These are phyloP conservation scores for Baorangia bicolor DNA, from an alignment of 768 basidiomycete genomes.

Conservation along the genomic window DNA sequence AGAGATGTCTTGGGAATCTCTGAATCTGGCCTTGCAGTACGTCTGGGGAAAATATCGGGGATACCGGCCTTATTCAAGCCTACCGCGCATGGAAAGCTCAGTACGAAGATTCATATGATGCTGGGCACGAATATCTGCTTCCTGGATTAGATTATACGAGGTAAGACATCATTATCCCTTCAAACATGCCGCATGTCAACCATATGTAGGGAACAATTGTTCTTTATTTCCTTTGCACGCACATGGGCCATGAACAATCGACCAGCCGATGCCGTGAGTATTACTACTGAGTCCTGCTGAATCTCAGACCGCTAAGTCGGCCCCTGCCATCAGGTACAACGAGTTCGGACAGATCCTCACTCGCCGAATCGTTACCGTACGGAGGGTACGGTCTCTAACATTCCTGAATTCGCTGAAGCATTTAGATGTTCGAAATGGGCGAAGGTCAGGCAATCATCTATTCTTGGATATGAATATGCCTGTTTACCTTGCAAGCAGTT, in stretches of 20 bases:
- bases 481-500: slow-evolving; percentile 43
- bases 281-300: neutral
- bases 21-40: slow-evolving; percentile 50
- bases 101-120: slow-evolving; percentile 53
- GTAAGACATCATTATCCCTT: slow-evolving; percentile 34
- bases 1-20: neutral
- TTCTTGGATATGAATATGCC: neutral
- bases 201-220: slow-evolving; percentile 74
- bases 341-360: slow-evolving; percentile 86
- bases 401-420: slow-evolving; percentile 84
- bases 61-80: slow-evolving; percentile 80
- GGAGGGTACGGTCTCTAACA: slow-evolving; percentile 84
- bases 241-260: slow-evolving; percentile 87
- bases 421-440: slow-evolving; percentile 78
- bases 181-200: neutral
- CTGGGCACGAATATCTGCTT: slow-evolving; percentile 68
- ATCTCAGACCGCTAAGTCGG: neutral
- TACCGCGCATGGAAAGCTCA: slow-evolving; percentile 91
- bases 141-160: slow-evolving; percentile 79
- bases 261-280: slow-evolving; percentile 68
- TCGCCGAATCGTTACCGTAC: slow-evolving; percentile 79
- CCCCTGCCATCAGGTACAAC: slow-evolving; percentile 51
- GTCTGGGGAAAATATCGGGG: slow-evolving; percentile 90
- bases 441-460: slow-evolving; percentile 49
- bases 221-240: slow-evolving; percentile 88